A percentile compares a stretch with the other conserved stretches of the same genome.
phyloP scores from a whole-genome alignment of 2,329 filamentous ascomycete genomes.

The Cercospora nicotianae region DNA sequence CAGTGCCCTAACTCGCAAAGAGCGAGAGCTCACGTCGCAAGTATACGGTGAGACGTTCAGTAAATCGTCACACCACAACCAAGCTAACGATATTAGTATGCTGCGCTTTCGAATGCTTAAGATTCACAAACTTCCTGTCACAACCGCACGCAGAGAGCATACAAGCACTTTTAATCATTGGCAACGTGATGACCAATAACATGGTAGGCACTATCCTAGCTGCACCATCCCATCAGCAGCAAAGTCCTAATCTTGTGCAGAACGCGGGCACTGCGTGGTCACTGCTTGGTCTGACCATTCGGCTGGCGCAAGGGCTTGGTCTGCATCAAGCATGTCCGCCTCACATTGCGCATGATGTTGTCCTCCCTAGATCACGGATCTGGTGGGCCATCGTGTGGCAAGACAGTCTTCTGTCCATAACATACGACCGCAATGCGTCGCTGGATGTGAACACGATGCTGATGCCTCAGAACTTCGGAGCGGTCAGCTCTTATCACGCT shows the following conservation, averaged over 20 bases:
- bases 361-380: conserved; percentile 39
- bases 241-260: conserved; percentile 39
- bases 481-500: conserved; percentile 57
- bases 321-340: conserved; percentile 60
- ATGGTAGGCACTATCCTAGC: conserved; percentile 29
- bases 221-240: conserved; percentile 12
- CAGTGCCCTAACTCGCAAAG: conserved; percentile 57
- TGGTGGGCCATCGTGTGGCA: conserved; percentile 66
- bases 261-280: conserved; percentile 65
- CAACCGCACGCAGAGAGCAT: conserved; percentile 62
- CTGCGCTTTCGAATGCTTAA: conserved; percentile 64
- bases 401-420: conserved; percentile 63
- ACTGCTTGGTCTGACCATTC: conserved; percentile 59
- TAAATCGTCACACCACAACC: too few relatives aligned
- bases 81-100: conserved; percentile 40
- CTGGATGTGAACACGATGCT: conserved; percentile 50
- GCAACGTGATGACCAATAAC: conserved; percentile 50
- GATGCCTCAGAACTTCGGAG: conserved; percentile 41
- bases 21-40: conserved; percentile 63
- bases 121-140: conserved; percentile 64
- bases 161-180: conserved; percentile 61
- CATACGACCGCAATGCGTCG: conserved; percentile 62
- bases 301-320: conserved; percentile 61
- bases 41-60: conserved; percentile 54
- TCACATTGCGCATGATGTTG: conserved; percentile 51